phyloP scores from a whole-genome alignment of 306 rosid species.

The Cicer pinnatifidum region DNA sequence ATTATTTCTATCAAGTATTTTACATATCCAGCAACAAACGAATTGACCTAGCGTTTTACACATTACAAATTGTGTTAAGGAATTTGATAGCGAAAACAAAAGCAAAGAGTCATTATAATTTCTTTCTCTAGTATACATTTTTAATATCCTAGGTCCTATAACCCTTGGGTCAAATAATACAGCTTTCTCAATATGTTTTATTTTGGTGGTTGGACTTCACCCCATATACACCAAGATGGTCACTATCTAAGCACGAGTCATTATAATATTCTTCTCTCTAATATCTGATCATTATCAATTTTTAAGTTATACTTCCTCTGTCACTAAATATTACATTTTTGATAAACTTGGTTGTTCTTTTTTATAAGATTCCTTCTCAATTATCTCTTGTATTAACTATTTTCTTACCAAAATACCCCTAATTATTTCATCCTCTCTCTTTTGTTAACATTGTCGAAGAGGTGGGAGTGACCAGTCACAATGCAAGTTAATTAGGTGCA shows the following conservation, averaged over 20 bases:
- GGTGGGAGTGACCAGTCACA: too few species aligned
- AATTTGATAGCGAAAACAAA: background rate
- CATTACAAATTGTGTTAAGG: background rate
- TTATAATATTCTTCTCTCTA: background rate
- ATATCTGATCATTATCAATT: background rate
- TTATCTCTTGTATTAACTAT: too few species aligned
- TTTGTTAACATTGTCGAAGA: background rate
- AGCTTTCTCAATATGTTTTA: background rate
- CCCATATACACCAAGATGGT: background rate
- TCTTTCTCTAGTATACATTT: conserved; percentile 4
- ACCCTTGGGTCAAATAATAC: background rate
- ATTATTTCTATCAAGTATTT: conserved; percentile 18
- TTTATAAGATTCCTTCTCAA: too few species aligned
- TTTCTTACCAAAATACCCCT: too few species aligned
- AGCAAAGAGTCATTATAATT: background rate
- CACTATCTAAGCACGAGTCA: conserved; percentile 1
- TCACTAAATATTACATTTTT: too few species aligned
- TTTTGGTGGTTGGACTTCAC: conserved; percentile 21
- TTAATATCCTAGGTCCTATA: background rate
- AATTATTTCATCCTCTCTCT: too few species aligned
- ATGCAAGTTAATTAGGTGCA: too few species aligned
- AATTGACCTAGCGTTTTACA: background rate
- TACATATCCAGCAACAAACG: conserved; percentile 21
- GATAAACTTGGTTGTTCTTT: too few species aligned
- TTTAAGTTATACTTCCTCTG: background rate